A percentile compares a stretch with the other conserved stretches of the same genome.
These are phyloP conservation scores for Nothophytophthora sp. DNA, from an alignment of 352 stramenopile genomes.

Conservation along the genomic window DNA sequence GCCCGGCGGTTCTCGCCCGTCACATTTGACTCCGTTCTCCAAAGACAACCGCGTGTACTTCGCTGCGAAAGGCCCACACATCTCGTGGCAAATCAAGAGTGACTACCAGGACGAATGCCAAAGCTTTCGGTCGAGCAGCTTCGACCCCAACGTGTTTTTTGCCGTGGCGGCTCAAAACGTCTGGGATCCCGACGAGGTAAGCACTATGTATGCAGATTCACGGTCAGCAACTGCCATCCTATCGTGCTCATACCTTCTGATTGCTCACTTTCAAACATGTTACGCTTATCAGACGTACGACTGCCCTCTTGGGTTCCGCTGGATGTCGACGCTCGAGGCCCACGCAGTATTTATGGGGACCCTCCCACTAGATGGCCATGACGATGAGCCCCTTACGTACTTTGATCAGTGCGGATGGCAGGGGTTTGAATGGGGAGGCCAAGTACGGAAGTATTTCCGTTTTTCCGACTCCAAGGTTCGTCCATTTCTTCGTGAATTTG, in stretches of 20 bases:
- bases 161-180: constrained; percentile 59
- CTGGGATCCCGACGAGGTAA: constrained; percentile 65
- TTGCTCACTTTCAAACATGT: background rate
- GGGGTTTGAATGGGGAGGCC: constrained; percentile 70
- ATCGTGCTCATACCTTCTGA: background rate
- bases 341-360: constrained; percentile 40
- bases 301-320: constrained; percentile 80
- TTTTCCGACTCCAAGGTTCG: constrained; percentile 79
- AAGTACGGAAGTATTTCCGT: constrained; percentile 69
- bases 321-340: constrained; percentile 84
- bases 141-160: constrained; percentile 60
- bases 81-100: constrained; percentile 50
- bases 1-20: constrained; percentile 20
- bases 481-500: background rate
- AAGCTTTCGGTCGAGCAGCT: constrained; percentile 65
- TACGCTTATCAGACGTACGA: constrained; percentile 81
- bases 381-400: constrained; percentile 61
- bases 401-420: constrained; percentile 87
- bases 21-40: constrained; percentile 52
- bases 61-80: constrained; percentile 62
- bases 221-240: background rate
- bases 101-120: constrained; percentile 64
- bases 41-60: constrained; percentile 80
- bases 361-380: constrained; percentile 20
- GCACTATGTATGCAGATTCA: background rate